Percentiles rank a stretch among this genome's conserved stretches.
Evolutionary conservation across 192 early-diverging fungal species (phyloP).

Genomic region (Entomortierella beljakovae): DNA sequence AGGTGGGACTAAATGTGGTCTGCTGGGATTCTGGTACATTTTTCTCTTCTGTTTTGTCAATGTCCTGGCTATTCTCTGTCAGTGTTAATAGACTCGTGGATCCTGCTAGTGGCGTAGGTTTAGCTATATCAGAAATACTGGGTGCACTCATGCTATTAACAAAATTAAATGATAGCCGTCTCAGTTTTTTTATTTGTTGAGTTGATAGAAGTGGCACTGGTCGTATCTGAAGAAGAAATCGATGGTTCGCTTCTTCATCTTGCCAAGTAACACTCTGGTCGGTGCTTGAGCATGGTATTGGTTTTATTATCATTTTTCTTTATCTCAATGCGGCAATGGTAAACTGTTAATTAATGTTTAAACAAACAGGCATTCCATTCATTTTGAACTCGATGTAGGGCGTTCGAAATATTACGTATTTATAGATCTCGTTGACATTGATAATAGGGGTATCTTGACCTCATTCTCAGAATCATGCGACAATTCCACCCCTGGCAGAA

Average conservation of each 20-base stretch:
- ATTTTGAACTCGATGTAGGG: too few species aligned
- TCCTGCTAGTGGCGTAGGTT: not conserved
- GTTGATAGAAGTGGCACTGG: conserved; percentile 34
- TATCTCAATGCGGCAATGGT: too few species aligned
- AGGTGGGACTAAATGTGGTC: not conserved
- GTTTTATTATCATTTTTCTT: conserved; percentile 43
- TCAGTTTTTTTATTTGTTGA: conserved; percentile 46
- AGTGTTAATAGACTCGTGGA: conserved; percentile 2
- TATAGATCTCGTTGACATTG: too few species aligned
- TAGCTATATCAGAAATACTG: not conserved
- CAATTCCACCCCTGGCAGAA: too few species aligned
- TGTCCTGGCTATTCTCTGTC: not conserved
- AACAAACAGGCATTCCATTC: too few species aligned
- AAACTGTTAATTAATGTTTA: too few species aligned
- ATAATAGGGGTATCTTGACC: too few species aligned
- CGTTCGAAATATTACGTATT: too few species aligned
- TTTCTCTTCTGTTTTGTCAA: conserved; percentile 5
- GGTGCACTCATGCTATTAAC: conserved; percentile 24
- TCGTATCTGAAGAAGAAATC: conserved; percentile 46
- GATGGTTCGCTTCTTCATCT: conserved; percentile 54
- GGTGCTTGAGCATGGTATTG: conserved; percentile 21
- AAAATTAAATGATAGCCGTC: conserved; percentile 32
- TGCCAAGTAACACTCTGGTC: conserved; percentile 49
- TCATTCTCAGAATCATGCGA: too few species aligned
- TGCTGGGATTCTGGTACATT: not conserved